Conservation (phyloP, 73 alveolate species). For the Paramecium tetraurelia region DNA sequence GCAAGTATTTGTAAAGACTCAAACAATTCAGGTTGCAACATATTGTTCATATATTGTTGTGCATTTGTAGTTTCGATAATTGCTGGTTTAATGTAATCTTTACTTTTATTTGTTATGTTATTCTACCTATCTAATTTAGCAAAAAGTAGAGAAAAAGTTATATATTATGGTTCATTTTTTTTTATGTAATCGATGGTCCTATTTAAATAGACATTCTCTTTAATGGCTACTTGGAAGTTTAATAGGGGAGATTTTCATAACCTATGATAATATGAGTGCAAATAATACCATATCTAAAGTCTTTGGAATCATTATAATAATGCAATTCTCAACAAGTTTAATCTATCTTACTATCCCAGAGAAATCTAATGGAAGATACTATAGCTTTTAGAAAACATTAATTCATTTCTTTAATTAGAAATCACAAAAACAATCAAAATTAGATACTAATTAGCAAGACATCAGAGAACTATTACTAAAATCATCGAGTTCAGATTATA, state of each 20-base stretch:
- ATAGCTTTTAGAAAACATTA: not conserved
- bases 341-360: not conserved
- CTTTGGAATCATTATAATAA: not conserved
- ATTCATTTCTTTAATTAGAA: not conserved
- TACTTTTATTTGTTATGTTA: not conserved
- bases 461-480: not conserved
- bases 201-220: not conserved
- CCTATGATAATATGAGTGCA: not conserved
- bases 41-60: not conserved
- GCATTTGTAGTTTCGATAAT: not conserved
- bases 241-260: not conserved
- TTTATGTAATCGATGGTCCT: not conserved
- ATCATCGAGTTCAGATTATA: not conserved
- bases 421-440: not conserved
- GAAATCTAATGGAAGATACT: not conserved
- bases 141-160: not conserved
- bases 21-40: not conserved
- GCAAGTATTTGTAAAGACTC: not conserved
- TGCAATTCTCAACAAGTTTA: not conserved
- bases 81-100: not conserved
- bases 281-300: not conserved
- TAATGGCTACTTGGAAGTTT: slow-evolving; percentile 13
- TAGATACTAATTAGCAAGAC: not conserved
- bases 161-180: not conserved
- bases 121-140: slow-evolving; percentile 8